Conservation (phyloP, 2,329 filamentous ascomycete species). For the Leptographium galeiforme region DNA sequence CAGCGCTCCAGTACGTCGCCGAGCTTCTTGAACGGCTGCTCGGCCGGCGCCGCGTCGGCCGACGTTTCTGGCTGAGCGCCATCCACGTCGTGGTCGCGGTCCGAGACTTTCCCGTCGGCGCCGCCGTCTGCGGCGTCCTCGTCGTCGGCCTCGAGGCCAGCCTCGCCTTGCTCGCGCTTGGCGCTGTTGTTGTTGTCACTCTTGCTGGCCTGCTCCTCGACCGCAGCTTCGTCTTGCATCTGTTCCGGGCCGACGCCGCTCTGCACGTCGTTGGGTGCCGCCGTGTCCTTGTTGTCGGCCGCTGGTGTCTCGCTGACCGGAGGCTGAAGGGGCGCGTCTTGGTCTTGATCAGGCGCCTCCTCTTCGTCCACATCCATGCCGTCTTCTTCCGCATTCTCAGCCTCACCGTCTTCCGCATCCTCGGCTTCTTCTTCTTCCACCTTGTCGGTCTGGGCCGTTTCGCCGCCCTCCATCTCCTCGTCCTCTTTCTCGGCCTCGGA, state of each 20-base stretch:
- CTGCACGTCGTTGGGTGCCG: constrained; percentile 48
- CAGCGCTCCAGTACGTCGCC: constrained; percentile 86
- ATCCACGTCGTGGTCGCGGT: constrained; percentile 28
- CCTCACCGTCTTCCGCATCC: constrained; percentile 29
- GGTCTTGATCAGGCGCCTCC: constrained; percentile 37
- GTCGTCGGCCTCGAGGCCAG: constrained; percentile 52
- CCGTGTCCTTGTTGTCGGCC: constrained; percentile 45
- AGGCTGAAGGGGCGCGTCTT: constrained; percentile 22
- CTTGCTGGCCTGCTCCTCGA: constrained; percentile 5
- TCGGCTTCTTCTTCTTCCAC: constrained; percentile 30
- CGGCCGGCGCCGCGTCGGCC: constrained; percentile 21
- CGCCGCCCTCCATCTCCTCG: constrained; percentile 32
- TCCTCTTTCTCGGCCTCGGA: constrained; percentile 23
- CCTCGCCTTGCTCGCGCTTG: constrained; percentile 52
- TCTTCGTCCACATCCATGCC: constrained; percentile 38
- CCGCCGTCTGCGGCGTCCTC: constrained; percentile 40
- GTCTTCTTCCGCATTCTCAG: constrained; percentile 25
- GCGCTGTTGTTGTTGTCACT: constrained; percentile 40
- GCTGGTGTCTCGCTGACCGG: constrained; percentile 27
- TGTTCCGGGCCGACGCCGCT: constrained; percentile 53
- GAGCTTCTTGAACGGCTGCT: constrained; percentile 81
- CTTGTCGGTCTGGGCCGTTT: constrained; percentile 31
- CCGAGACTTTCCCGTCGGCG: constrained; percentile 43
- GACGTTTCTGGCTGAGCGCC: constrained; percentile 24
- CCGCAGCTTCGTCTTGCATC: constrained; percentile 38